Conservation (phyloP, 1,139 yeast species). For the Candida buenavistaensis region DNA sequence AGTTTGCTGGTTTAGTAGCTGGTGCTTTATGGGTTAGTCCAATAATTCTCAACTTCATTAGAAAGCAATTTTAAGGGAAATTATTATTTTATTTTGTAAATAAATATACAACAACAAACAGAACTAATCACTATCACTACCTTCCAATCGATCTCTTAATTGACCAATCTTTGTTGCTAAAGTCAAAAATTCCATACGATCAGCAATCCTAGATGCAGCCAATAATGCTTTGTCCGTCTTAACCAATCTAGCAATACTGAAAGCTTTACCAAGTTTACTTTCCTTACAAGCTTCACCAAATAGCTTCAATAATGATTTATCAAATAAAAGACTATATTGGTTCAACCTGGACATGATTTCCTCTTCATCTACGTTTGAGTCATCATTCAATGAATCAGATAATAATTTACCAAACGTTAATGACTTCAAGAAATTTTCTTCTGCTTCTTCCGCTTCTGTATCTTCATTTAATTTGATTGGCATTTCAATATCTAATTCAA, state of each 20-base stretch:
- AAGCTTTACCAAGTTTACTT: conserved; percentile 63
- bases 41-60: conserved; percentile 59
- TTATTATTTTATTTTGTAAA: neutral
- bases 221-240: conserved; percentile 75
- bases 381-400: conserved; percentile 41
- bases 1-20: conserved; percentile 69
- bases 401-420: conserved; percentile 51
- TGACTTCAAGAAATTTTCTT: conserved; percentile 45
- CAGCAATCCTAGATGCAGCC: conserved; percentile 84
- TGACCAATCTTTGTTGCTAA: conserved; percentile 69
- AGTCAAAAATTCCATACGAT: conserved; percentile 65
- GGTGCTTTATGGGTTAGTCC: conserved; percentile 80
- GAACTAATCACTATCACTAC: conserved; percentile 18
- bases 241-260: conserved; percentile 67
- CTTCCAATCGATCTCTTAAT: conserved; percentile 52
- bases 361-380: conserved; percentile 31
- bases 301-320: conserved; percentile 71
- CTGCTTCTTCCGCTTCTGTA: conserved; percentile 19
- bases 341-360: conserved; percentile 49
- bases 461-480: conserved; percentile 48
- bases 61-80: conserved; percentile 49
- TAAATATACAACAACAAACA: neutral
- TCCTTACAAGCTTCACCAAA: conserved; percentile 79
- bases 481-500: conserved; percentile 68
- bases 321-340: conserved; percentile 56